phyloP scores from a whole-genome alignment of 2,329 filamentous ascomycete genomes.

The Epichloe baconii region DNA sequence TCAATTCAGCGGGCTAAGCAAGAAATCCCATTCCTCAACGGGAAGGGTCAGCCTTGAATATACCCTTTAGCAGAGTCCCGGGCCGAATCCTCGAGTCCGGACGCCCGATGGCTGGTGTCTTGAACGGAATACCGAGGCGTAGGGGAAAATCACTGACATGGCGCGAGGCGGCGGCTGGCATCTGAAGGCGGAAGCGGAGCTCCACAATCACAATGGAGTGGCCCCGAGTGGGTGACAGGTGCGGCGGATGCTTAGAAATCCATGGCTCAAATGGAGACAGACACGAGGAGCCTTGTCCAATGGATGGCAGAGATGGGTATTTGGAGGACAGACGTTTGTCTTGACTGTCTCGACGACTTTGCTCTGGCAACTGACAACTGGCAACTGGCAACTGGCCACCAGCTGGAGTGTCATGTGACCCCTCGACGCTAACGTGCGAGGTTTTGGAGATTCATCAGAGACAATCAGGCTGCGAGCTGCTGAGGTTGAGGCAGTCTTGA shows the following conservation, averaged over 20 bases:
- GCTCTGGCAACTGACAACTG: too few species aligned
- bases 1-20: neutral
- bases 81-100: neutral
- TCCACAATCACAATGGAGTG: slow-evolving; percentile 5
- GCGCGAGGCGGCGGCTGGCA: neutral
- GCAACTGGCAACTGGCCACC: too few species aligned
- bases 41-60: neutral
- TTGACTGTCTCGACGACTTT: too few species aligned
- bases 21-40: neutral
- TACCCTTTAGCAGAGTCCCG: neutral
- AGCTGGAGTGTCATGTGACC: too few species aligned
- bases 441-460: too few species aligned
- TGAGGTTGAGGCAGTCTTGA: too few species aligned
- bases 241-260: slow-evolving; percentile 8
- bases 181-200: slow-evolving; percentile 2
- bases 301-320: too few species aligned
- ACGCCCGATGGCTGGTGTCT: neutral
- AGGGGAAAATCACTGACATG: neutral
- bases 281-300: too few species aligned
- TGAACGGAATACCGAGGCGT: neutral
- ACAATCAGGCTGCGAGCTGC: too few species aligned
- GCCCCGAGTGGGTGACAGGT: slow-evolving; percentile 1
- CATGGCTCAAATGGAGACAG: neutral
- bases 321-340: too few species aligned
- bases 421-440: too few species aligned